phyloP scores from a whole-genome alignment of 2,329 filamentous ascomycete genomes.

The Fusarium guadeloupense region DNA sequence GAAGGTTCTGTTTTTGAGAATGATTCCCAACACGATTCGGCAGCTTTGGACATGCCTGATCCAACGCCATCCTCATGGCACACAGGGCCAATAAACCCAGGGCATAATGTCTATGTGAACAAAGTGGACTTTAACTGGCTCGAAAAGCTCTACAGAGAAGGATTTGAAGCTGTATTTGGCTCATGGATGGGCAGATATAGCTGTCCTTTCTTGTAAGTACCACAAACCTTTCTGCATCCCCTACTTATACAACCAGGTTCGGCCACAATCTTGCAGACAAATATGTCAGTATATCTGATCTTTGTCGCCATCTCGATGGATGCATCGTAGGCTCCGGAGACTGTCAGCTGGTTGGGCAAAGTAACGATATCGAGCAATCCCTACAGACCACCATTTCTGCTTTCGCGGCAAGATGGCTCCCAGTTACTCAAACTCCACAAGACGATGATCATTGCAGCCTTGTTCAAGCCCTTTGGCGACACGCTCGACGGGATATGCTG shows the following conservation, averaged over 20 bases:
- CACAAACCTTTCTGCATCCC: background rate
- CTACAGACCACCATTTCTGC: conserved; percentile 42
- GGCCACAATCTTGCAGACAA: conserved; percentile 41
- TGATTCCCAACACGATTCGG: background rate
- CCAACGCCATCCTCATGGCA: background rate
- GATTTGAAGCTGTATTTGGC: conserved; percentile 53
- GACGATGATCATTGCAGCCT: conserved; percentile 22
- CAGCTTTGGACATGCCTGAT: background rate
- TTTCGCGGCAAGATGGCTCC: conserved; percentile 46
- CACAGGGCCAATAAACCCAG: background rate
- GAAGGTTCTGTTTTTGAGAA: background rate
- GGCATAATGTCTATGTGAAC: background rate
- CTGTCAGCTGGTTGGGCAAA: conserved; percentile 6
- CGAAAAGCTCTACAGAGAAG: conserved; percentile 46
- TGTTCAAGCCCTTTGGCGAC: conserved; percentile 47
- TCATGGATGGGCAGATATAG: conserved; percentile 55
- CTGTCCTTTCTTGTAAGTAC: conserved; percentile 53
- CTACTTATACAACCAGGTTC: conserved; percentile 31
- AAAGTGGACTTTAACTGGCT: conserved; percentile 38
- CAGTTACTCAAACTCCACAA: conserved; percentile 19
- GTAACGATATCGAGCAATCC: conserved; percentile 40
- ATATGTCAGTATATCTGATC: conserved; percentile 45
- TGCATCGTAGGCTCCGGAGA: conserved; percentile 45
- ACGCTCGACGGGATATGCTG: conserved; percentile 51
- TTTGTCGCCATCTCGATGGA: conserved; percentile 47